Conservation (phyloP, 2,329 filamentous ascomycete genomes). For the Aschersonia sp. region DNA sequence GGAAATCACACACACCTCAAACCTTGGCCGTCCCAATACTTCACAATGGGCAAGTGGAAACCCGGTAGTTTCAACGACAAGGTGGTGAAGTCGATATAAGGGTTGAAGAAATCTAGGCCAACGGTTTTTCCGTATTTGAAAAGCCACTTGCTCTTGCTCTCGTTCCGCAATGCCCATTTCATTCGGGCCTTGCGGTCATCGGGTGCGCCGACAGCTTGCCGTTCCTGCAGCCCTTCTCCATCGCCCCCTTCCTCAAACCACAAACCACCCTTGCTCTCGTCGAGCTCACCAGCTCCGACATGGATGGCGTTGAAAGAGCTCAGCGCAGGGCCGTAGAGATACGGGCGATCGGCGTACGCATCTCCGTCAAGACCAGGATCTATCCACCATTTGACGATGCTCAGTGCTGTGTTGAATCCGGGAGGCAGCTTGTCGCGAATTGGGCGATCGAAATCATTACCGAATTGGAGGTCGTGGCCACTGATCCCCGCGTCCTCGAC, state of each 20-base stretch:
- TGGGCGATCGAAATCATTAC: constrained; percentile 88
- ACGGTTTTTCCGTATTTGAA: constrained; percentile 40
- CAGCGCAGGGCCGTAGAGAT: constrained; percentile 70
- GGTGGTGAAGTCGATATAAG: constrained; percentile 72
- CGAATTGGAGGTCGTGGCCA: constrained; percentile 68
- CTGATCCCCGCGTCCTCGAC: constrained; percentile 34
- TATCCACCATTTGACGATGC: constrained; percentile 77
- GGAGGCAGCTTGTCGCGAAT: constrained; percentile 77
- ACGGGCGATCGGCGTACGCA: constrained; percentile 72
- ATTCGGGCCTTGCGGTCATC: constrained; percentile 34
- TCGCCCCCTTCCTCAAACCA: constrained; percentile 54
- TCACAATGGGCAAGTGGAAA: constrained; percentile 58
- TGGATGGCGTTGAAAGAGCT: constrained; percentile 66
- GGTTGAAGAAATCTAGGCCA: constrained; percentile 66
- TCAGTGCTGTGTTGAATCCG: constrained; percentile 72
- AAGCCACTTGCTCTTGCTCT: constrained; percentile 35
- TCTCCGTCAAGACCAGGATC: constrained; percentile 87
- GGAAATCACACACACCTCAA: constrained; percentile 41
- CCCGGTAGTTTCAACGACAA: constrained; percentile 59
- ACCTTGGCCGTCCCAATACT: constrained; percentile 68
- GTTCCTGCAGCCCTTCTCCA: constrained; percentile 32
- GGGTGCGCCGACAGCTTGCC: constrained; percentile 35
- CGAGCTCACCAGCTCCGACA: constrained; percentile 40
- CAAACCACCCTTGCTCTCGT: constrained; percentile 32
- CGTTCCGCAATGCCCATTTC: constrained; percentile 40